phyloP scores from a whole-genome alignment of 1,139 yeast species.

The Meyerozyma athensensis region DNA sequence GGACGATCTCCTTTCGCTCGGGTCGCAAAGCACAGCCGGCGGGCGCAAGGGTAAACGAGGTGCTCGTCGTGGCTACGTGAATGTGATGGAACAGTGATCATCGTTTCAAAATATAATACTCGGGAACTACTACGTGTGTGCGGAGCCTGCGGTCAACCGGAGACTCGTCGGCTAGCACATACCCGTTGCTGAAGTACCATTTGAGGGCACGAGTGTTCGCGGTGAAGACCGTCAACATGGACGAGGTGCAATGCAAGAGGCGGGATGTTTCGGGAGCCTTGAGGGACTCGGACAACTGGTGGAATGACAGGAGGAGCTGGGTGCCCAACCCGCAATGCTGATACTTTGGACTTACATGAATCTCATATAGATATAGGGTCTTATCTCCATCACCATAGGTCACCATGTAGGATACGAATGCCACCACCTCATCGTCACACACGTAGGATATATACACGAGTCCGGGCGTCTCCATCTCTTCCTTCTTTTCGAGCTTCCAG shows the following conservation, averaged over 20 bases:
- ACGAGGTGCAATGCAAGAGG: slow-evolving; percentile 18
- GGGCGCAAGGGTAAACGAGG: slow-evolving; percentile 58
- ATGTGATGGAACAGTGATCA: slow-evolving; percentile 53
- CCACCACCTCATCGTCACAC: slow-evolving; percentile 21
- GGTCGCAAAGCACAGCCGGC: slow-evolving; percentile 32
- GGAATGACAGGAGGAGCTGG: slow-evolving; percentile 26
- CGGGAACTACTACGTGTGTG: slow-evolving; percentile 38
- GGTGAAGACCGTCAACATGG: slow-evolving; percentile 48
- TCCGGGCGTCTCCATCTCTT: slow-evolving; percentile 44
- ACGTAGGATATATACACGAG: slow-evolving; percentile 35
- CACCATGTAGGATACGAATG: slow-evolving; percentile 40
- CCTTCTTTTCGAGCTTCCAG: slow-evolving; percentile 41
- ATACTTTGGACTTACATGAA: slow-evolving; percentile 34
- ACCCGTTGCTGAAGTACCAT: slow-evolving; percentile 44
- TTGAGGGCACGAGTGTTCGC: slow-evolving; percentile 36
- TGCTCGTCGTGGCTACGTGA: slow-evolving; percentile 72
- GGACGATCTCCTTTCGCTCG: slow-evolving; percentile 61
- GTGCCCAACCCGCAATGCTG: slow-evolving; percentile 34
- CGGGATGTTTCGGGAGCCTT: slow-evolving; percentile 5
- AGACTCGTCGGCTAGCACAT: slow-evolving; percentile 31
- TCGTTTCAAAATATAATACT: slow-evolving; percentile 22
- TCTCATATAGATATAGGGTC: slow-evolving; percentile 50
- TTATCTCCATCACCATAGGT: slow-evolving; percentile 27
- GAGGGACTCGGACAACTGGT: slow-evolving; percentile 19
- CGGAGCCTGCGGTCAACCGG: slow-evolving; percentile 41